A percentile compares a stretch with the other conserved stretches of the same genome.
phyloP scores from a whole-genome alignment of 345 rosid genomes.

The Conringia planisiliqua region DNA sequence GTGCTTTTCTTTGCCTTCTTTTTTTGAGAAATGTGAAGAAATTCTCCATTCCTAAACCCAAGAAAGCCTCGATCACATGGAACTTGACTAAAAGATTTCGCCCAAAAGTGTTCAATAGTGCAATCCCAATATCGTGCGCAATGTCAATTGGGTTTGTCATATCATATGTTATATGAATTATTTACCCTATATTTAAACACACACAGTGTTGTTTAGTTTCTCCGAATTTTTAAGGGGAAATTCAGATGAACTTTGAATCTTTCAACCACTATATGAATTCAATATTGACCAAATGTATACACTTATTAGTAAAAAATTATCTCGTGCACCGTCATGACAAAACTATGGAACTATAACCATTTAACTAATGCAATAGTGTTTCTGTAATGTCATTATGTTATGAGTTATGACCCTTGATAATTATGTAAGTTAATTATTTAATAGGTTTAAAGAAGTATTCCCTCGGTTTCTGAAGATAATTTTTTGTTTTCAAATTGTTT shows the following conservation, averaged over 20 bases:
- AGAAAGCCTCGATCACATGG: slow-evolving; percentile 41
- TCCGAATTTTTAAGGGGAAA: neutral
- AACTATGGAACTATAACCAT: neutral
- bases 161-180: neutral
- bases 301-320: neutral
- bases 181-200: neutral
- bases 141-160: slow-evolving; percentile 1
- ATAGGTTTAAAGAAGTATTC: neutral
- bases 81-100: slow-evolving; percentile 32
- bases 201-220: neutral
- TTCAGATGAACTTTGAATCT: neutral
- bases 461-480: too few species aligned
- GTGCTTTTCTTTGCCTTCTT: slow-evolving; percentile 4
- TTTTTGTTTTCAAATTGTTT: too few species aligned
- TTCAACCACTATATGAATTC: neutral
- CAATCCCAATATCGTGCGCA: slow-evolving; percentile 33
- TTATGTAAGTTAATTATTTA: neutral
- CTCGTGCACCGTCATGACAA: neutral
- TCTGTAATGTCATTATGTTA: neutral
- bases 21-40: slow-evolving; percentile 32
- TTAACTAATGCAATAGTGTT: neutral
- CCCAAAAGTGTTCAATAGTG: slow-evolving; percentile 22
- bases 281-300: neutral
- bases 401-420: neutral
- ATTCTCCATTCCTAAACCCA: slow-evolving; percentile 31